phyloP scores from a whole-genome alignment of 495 filamentous ascomycete species.

The Hypoxylon rickii region DNA sequence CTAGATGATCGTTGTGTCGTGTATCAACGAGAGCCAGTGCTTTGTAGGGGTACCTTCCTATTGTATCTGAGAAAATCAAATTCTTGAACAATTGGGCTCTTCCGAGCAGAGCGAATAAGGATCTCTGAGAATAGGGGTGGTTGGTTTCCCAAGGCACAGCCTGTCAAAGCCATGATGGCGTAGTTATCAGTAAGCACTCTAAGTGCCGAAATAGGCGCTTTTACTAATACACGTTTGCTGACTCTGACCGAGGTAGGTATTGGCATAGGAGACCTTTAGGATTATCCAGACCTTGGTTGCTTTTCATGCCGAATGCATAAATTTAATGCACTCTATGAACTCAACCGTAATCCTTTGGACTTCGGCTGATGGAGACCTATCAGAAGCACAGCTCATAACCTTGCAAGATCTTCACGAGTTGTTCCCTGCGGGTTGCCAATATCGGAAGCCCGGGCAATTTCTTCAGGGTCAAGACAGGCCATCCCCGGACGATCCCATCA shows the following conservation, averaged over 20 bases:
- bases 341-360: too few relatives aligned
- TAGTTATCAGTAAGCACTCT: constrained; percentile 16
- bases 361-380: constrained; percentile 34
- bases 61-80: constrained; percentile 15
- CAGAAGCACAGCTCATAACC: constrained; percentile 19
- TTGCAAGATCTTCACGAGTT: constrained; percentile 30
- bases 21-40: constrained; percentile 16
- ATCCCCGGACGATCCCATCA: constrained; percentile 33
- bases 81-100: constrained; percentile 9
- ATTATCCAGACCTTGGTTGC: too few relatives aligned
- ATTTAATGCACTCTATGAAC: constrained; percentile 26
- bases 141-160: constrained; percentile 8
- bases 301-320: constrained; percentile 26
- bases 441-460: constrained; percentile 31
- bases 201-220: constrained; percentile 22
- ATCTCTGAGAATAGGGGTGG: constrained; percentile 6
- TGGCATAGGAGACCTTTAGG: too few relatives aligned
- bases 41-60: too few relatives aligned
- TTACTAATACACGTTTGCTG: constrained; percentile 11
- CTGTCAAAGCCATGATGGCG: constrained; percentile 13
- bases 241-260: background rate
- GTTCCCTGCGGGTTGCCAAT: constrained; percentile 31
- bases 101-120: constrained; percentile 10
- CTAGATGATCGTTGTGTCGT: constrained; percentile 9
- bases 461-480: constrained; percentile 26